Evolutionary conservation across 768 basidiomycete genomes (phyloP).

Genomic region (Xerocomus brunneocitrinus): DNA sequence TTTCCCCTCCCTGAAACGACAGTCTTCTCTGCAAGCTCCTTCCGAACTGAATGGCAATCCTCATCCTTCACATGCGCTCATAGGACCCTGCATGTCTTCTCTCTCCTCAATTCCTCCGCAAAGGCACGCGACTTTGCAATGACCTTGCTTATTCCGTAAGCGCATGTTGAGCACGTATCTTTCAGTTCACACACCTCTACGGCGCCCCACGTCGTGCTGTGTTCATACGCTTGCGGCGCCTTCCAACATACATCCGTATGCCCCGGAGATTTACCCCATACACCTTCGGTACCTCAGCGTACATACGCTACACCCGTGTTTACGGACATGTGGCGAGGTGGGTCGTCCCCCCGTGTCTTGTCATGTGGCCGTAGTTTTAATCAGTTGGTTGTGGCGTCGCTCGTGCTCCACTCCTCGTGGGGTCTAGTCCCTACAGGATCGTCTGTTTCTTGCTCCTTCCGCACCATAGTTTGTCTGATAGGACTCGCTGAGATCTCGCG

Average conservation of each 20-base stretch:
- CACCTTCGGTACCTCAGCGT: not conserved
- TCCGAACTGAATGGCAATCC: slow-evolving; percentile 19
- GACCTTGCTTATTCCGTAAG: slow-evolving; percentile 2
- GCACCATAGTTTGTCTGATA: slow-evolving; percentile 8
- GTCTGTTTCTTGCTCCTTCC: slow-evolving; percentile 3
- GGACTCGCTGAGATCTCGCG: slow-evolving; percentile 25
- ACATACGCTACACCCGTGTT: not conserved
- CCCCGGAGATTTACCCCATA: slow-evolving; percentile 20
- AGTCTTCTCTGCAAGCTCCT: slow-evolving; percentile 18
- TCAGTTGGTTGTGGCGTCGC: not conserved
- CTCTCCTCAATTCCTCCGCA: slow-evolving; percentile 1
- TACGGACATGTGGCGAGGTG: not conserved
- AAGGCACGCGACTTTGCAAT: slow-evolving; percentile 18
- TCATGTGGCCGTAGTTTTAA: not conserved
- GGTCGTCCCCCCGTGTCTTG: not conserved
- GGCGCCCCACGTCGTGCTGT: slow-evolving; percentile 1
- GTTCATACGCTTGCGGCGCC: not conserved
- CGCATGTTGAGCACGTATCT: slow-evolving; percentile 7
- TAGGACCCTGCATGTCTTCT: slow-evolving; percentile 4
- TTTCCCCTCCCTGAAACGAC: slow-evolving; percentile 9
- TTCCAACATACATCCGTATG: not conserved
- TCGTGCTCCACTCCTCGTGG: slow-evolving; percentile 19
- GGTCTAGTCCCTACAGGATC: slow-evolving; percentile 2
- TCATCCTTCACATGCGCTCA: slow-evolving; percentile 7
- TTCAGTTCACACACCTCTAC: not conserved